Evolutionary conservation across 192 early-diverging fungal genomes (phyloP).

Genomic region (Coemansia sp.): DNA sequence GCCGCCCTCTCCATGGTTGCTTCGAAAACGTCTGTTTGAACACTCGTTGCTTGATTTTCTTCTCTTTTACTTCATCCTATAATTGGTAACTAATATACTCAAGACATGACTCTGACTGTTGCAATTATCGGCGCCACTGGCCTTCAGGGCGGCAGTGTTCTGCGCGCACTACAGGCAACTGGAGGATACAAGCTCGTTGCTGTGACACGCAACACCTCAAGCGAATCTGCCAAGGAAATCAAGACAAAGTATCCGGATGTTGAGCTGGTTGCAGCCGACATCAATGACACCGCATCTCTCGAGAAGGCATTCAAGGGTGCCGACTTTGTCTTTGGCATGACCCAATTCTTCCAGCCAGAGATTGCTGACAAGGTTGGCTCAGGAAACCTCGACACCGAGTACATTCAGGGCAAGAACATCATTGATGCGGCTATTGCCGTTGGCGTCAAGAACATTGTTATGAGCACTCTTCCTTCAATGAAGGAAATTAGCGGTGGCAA

Average conservation of each 20-base stretch:
- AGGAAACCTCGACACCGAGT: slow-evolving; percentile 32
- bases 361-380: slow-evolving; percentile 4
- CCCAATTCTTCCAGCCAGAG: slow-evolving; percentile 28
- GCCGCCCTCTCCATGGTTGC: too few species aligned
- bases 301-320: slow-evolving; percentile 22
- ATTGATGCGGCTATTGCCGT: slow-evolving; percentile 9
- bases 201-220: slow-evolving; percentile 22
- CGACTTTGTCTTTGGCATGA: slow-evolving; percentile 39
- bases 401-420: slow-evolving; percentile 24
- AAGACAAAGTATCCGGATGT: slow-evolving; percentile 29
- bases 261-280: slow-evolving; percentile 24
- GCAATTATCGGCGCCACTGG: slow-evolving; percentile 47
- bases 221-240: slow-evolving; percentile 14
- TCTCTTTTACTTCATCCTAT: neutral
- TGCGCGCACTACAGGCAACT: slow-evolving; percentile 25
- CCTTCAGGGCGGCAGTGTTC: slow-evolving; percentile 42
- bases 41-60: neutral
- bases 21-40: too few species aligned
- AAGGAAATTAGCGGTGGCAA: slow-evolving; percentile 24
- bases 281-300: slow-evolving; percentile 27
- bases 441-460: slow-evolving; percentile 21
- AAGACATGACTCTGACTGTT: slow-evolving; percentile 21
- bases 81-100: neutral
- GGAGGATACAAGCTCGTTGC: slow-evolving; percentile 36
- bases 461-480: slow-evolving; percentile 35